Evolutionary conservation across 805 yeast genomes (phyloP), one percentile per base, ranked within the genome.

Genomic region (Komagataella pseudopastoris): DNA sequence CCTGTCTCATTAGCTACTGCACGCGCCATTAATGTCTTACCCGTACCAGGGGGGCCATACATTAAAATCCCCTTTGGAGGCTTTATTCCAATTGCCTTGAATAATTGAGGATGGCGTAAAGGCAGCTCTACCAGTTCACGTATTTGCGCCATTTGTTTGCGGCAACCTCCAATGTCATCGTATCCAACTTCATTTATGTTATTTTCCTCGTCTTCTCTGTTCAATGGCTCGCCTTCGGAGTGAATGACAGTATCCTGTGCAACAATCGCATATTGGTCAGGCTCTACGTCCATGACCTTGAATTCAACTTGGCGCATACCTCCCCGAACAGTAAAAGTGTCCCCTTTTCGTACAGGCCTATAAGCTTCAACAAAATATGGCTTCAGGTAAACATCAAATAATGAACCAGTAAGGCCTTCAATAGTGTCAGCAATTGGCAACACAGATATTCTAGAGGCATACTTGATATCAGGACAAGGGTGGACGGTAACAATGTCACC

Each of bases 1-100:
- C 99, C 99, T 22, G 99, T 93, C 71, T 93, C 99, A 63, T 93
- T 93, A 49, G 99, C 99, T 51, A 93, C 99, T n/a, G 99, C 99
- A 68, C 99, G 83, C 1, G 99, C 99, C 96, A 93, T 89, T 59
- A 93, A 76, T 36, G 99, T 93, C 72, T 93, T 93, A 86, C 99
- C 99, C 14, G 99, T 93, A 80, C 99, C 99, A 39, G 99, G 99
- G 49, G 99, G 99, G 64, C 99, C 99, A 68, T 86, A 93, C 96
- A 88, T 87, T 64, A 93, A 78, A 55, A 93, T 89, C 75, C 99
- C 99, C 69, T 88, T 87, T 58, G 99, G 99, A 46, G 99, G 99
- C 69, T 93, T 93, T 67, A 93, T 93, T 79, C 99, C 99, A 63
- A 93, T 91, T 44, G 95, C 83, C 74, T 93, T 93, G 78, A 93